phyloP scores from a whole-genome alignment of 768 basidiomycete species.

The Tulasnella sp. region DNA sequence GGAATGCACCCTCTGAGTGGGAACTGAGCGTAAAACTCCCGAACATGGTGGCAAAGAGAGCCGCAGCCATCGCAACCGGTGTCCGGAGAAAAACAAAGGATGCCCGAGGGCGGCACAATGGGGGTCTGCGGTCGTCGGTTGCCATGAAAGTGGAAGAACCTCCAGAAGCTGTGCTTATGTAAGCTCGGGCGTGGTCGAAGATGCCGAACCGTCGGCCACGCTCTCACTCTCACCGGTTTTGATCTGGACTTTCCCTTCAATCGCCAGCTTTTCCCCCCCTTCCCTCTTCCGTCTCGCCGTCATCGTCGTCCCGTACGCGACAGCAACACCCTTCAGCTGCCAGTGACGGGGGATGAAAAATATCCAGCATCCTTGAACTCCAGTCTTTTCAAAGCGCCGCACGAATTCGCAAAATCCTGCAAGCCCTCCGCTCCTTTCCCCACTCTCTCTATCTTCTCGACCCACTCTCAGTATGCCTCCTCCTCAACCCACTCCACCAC shows the following conservation, averaged over 20 bases:
- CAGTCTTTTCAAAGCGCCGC: not conserved
- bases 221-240: not conserved
- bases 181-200: not conserved
- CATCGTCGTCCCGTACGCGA: not conserved
- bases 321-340: not conserved
- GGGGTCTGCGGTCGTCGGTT: not conserved
- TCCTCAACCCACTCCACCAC: not conserved
- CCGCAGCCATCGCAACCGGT: not conserved
- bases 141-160: not conserved
- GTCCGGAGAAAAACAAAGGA: not conserved
- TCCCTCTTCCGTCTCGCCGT: not conserved
- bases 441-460: not conserved
- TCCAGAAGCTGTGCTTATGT: not conserved
- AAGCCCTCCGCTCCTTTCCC: too few relatives aligned
- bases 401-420: not conserved
- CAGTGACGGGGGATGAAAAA: constrained; percentile 8
- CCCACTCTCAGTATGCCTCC: not conserved
- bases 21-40: too few relatives aligned
- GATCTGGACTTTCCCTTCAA: not conserved
- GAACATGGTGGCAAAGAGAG: not conserved
- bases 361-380: not conserved
- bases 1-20: too few relatives aligned
- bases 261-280: not conserved
- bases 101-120: not conserved
- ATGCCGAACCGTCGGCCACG: constrained; percentile 1